Percentiles rank a stretch among this genome's conserved stretches.
Evolutionary conservation across 441 rosid genomes (phyloP).

Genomic region (Metrosideros polymorpha): DNA sequence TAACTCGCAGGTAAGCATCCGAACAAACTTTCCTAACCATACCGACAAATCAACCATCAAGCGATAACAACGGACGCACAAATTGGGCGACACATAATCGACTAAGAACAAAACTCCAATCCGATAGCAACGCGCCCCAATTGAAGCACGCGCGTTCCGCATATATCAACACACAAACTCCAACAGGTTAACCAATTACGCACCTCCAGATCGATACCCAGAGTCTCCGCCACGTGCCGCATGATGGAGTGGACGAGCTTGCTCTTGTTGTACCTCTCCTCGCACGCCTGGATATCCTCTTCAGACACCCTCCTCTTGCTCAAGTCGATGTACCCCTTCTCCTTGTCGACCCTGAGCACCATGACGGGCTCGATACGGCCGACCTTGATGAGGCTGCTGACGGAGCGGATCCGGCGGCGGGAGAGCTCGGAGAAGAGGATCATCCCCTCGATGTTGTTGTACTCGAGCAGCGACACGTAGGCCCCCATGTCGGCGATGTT

Average conservation of each 20-base stretch:
- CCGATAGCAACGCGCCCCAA: not conserved
- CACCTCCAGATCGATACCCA: slow-evolving; percentile 83
- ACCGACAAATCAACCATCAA: not conserved
- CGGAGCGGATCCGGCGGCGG: slow-evolving; percentile 95
- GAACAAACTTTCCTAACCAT: not conserved
- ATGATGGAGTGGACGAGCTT: slow-evolving; percentile 96
- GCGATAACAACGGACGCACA: not conserved
- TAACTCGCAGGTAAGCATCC: not conserved
- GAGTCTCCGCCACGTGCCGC: slow-evolving; percentile 94
- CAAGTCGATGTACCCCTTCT: slow-evolving; percentile 89
- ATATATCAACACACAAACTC: not conserved
- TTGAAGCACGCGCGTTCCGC: not conserved
- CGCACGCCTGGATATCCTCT: slow-evolving; percentile 90
- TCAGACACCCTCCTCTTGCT: slow-evolving; percentile 93
- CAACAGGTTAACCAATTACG: not conserved
- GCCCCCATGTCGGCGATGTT: slow-evolving; percentile 98
- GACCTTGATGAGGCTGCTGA: slow-evolving; percentile 86
- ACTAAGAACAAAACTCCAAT: not conserved
- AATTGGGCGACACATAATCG: not conserved
- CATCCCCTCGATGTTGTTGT: slow-evolving; percentile 98
- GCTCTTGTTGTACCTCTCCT: slow-evolving; percentile 97
- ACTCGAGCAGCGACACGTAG: slow-evolving; percentile 83
- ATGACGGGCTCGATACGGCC: slow-evolving; percentile 97
- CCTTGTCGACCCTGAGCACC: slow-evolving; percentile 94
- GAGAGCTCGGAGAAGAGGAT: slow-evolving; percentile 96